Conservation (phyloP, 352 stramenopile species). For the Phytophthora macrochlamydospora region DNA sequence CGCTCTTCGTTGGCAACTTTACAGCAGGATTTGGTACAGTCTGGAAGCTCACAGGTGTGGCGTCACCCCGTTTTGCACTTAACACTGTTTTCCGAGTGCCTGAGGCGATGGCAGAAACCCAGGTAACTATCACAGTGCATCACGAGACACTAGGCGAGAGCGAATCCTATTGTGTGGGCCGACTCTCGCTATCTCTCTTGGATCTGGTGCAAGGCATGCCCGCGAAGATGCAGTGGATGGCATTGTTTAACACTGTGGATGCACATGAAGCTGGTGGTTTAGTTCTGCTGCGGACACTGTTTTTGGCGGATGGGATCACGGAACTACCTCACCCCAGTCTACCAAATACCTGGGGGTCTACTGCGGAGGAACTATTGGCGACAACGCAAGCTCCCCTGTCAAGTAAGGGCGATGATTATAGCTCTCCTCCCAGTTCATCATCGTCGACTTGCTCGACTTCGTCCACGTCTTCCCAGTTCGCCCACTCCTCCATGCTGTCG, state of each 20-base stretch:
- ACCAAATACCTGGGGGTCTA: slow-evolving; percentile 34
- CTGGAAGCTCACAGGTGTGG: slow-evolving; percentile 49
- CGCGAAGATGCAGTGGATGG: slow-evolving; percentile 65
- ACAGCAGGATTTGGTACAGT: slow-evolving; percentile 53
- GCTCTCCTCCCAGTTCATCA: slow-evolving; percentile 14
- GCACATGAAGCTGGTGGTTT: slow-evolving; percentile 14
- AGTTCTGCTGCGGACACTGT: slow-evolving; percentile 60
- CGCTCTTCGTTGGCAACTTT: slow-evolving; percentile 46
- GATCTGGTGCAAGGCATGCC: slow-evolving; percentile 65
- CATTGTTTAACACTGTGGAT: slow-evolving; percentile 22
- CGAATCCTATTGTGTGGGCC: slow-evolving; percentile 36
- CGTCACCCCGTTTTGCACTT: slow-evolving; percentile 52
- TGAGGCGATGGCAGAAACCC: slow-evolving; percentile 41
- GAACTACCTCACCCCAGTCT: slow-evolving; percentile 48
- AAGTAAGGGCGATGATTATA: background rate
- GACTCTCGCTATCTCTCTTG: slow-evolving; percentile 37
- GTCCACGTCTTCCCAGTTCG: slow-evolving; percentile 22
- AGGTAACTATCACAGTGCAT: slow-evolving; percentile 52
- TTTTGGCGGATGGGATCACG: slow-evolving; percentile 60
- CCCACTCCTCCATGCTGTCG: slow-evolving; percentile 20
- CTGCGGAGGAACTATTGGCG: slow-evolving; percentile 47
- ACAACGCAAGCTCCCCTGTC: slow-evolving; percentile 1
- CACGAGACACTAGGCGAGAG: slow-evolving; percentile 40
- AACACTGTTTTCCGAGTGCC: slow-evolving; percentile 49
- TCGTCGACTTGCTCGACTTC: slow-evolving; percentile 27